Evolutionary conservation across 805 yeast genomes (phyloP), one percentile per base, ranked within the genome.

Genomic region (Saccharomyces mikatae): DNA sequence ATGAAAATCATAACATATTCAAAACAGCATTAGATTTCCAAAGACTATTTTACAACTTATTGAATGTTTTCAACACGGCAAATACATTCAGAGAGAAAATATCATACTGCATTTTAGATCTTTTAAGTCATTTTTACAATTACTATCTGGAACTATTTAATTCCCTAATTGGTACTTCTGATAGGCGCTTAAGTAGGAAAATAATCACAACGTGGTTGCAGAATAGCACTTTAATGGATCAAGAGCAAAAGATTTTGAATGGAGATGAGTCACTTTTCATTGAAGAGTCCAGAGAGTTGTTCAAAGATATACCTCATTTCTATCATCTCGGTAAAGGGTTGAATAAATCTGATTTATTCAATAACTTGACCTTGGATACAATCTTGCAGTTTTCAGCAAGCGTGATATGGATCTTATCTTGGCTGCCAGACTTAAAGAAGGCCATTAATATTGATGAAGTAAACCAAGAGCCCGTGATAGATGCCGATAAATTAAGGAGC

Each of bases 381-480:
- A 72, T 83, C 3, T 73, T 84, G 11, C 71, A 81, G 52, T 71
- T 87, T 47, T 71, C 82, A 21, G 73, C 79, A 13, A 79, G 86
- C 3, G 59, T 84, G 1, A 70, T 75, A 17, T 81, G 89, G 83
- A 71, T 83, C 2, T 66, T 80, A 46, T 61, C 72, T 17, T 84
- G 90, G 87, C 73, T 87, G 47, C 85, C 87, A 0, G 63, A 63
- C 4, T 68, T 83, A 63, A 74, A 79, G 52, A 78, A 79, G 52
- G 74, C 73, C 8, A 66, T 71, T 5, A 59, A 59, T 17, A 52
- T 58, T 3, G 53, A 53, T 3, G 27, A 11, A 9, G n/a, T 24
- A 0, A 53, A 58, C n/a, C 48, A 46, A 14, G 49, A 41, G 5
- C 41, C 22, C 3, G 24, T 51, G 13, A 10, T 49, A 9, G 55